Evolutionary conservation across 2,329 filamentous ascomycete genomes (phyloP), one percentile per base, ranked within the genome.

Genomic region (Pyrenophora seminiperda): DNA sequence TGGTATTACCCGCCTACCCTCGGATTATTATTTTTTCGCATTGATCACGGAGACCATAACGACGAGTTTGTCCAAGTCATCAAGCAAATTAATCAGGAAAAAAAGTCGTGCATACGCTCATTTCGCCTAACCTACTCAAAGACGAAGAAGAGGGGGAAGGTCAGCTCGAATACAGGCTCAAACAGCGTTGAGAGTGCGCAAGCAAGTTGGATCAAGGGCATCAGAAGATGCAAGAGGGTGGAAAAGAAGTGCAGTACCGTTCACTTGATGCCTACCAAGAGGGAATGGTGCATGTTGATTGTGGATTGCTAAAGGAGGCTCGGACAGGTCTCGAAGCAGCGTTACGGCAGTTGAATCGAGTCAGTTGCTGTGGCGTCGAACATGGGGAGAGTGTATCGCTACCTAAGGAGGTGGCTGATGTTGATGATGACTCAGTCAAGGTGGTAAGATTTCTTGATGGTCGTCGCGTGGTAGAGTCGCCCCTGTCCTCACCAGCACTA

Each of bases 31-130:
- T 54, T 61, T 18, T 51, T 44, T 24, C 58, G 60, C 18, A 30
- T 39, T 5, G 62, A 61, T 17, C 43, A 40, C 14, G 65, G 62
- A 30, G 53, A 56, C 7, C 59, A 65, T 24, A 41, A 51, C 11
- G 52, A 57, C 7, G 62, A 65, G 14, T 57, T 45, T 14, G 52
- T 65, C n/a, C 19, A 52, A 33, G 47, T 61, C n/a, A 43, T 41
- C 7, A 38, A 40, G 19, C 22, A 24, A 9, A 31, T 38, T n/a
- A 17, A 49, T 41, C 22, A 37, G 18, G n/a, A n/a, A 20, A 32
- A 7, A n/a, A 15, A 24, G 24, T 49, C 13, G 15, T 41, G 11
- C 53, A 58, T 34, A 54, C 41, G 17, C 9, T 56, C 11, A 29
- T 61, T 10, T n/a, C 20, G 20, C 31, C 37, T 20, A 19, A 36